Conservation (phyloP, 306 rosid species). For the Ormosia semicastrata region DNA sequence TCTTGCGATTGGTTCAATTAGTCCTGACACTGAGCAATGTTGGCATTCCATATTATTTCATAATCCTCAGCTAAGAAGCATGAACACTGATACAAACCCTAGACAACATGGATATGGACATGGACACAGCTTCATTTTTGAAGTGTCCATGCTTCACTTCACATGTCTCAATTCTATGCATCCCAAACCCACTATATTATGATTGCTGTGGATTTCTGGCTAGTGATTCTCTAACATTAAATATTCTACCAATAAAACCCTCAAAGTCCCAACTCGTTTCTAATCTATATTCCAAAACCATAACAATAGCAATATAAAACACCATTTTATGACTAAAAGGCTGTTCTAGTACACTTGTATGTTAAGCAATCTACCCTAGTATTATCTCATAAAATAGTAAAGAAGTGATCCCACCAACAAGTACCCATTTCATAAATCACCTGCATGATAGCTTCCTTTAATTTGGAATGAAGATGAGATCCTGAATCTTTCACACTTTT, state of each 20-base stretch:
- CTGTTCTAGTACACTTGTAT: background rate
- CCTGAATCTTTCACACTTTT: constrained; percentile 93
- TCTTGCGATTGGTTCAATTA: constrained; percentile 1
- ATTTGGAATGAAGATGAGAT: constrained; percentile 76
- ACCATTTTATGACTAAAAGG: background rate
- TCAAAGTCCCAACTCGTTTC: constrained; percentile 5
- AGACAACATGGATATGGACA: background rate
- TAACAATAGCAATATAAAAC: constrained; percentile 17
- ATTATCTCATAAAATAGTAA: constrained; percentile 18
- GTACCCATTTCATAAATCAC: constrained; percentile 36
- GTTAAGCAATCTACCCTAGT: constrained; percentile 15
- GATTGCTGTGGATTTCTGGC: background rate
- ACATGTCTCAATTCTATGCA: background rate
- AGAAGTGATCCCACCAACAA: constrained; percentile 11
- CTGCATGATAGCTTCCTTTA: constrained; percentile 96
- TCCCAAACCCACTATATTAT: background rate
- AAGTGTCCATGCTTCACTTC: background rate
- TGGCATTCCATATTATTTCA: constrained; percentile 1
- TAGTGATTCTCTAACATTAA: constrained; percentile 1
- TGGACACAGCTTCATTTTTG: background rate
- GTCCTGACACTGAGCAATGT: background rate
- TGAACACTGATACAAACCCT: background rate
- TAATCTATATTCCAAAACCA: constrained; percentile 9
- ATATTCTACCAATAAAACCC: constrained; percentile 1
- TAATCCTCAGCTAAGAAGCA: background rate